Base-by-base conservation (phyloP, 2,329 filamentous ascomycete species). In the Trematosphaeria pertusa region DNA sequence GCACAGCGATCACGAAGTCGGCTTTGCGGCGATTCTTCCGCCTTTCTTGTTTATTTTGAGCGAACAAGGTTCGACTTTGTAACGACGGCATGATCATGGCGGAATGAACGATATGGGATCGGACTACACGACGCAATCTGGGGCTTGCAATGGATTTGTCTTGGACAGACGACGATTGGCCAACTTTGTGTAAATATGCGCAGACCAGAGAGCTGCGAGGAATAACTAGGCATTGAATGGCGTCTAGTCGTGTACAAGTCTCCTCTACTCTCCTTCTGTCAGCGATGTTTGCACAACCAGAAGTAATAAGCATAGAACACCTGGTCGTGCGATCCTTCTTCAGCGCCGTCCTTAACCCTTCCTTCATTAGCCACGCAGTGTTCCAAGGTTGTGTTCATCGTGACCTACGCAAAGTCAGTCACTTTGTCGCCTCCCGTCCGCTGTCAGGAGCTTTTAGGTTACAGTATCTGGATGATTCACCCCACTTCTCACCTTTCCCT, bases 11-110 rank as follows among this genome's bases (percentile, higher is more conserved):
- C 51, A 43, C 46, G 45, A 50, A 42, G 21, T 45, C 39, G 46
- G 47, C 43, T 47, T 44, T 48, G 45, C 56, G 59, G 46, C 58
- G 40, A 59, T 44, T 57, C 46, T 52, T 51, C 24, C 46, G 48
- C 48, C 56, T 61, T 66, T 48, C 58, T 62, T 69, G 58, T 67
- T 53, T 56, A 62, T 63, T 63, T 66, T 56, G 58, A 68, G 64
- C 62, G 62, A 60, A 51, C 55, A 54, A 56, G 55, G 60, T 62
- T 65, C 59, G 54, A 67, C 43, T 49, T 26, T 59, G 58, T 70
- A 60, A 71, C 54, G 64, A 69, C 57, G 63, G 64, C 61, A 71
- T 66, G 67, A 71, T 69, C 56, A 70, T 59, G 58, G 66, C 54
- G 54, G 62, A 58, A 68, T 48, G 59, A 61, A 59, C 37, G 42